phyloP scores from a whole-genome alignment of 441 rosid genomes.

The Sinapis alba region DNA sequence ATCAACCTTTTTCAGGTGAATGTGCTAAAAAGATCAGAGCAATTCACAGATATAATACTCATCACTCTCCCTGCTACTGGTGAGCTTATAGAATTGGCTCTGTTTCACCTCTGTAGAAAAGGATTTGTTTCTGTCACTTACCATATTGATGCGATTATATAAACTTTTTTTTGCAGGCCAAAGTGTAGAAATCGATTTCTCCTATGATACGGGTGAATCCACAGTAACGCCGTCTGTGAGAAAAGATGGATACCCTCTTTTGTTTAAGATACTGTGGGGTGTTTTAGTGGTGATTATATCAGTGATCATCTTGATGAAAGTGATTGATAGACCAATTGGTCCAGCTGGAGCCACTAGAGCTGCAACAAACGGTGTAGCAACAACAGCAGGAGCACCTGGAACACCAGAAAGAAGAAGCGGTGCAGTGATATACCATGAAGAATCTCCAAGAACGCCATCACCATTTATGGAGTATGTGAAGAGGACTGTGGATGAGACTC shows the following conservation, averaged over 20 bases:
- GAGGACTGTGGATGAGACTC: constrained; percentile 89
- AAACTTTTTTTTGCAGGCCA: constrained; percentile 54
- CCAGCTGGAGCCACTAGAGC: constrained; percentile 37
- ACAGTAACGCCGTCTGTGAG: constrained; percentile 18
- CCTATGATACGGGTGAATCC: constrained; percentile 45
- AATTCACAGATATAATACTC: constrained; percentile 61
- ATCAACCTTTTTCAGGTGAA: constrained; percentile 51
- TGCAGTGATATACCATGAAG: constrained; percentile 42
- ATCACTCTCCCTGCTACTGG: constrained; percentile 81
- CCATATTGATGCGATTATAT: constrained; percentile 2
- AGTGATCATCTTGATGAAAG: constrained; percentile 24
- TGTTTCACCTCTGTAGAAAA: neutral
- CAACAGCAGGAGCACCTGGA: constrained; percentile 43
- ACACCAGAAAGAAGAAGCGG: constrained; percentile 63
- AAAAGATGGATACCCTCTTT: constrained; percentile 11
- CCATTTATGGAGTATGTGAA: constrained; percentile 84
- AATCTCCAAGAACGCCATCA: constrained; percentile 86
- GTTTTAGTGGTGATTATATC: constrained; percentile 30
- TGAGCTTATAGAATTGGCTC: constrained; percentile 37
- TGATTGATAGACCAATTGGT: constrained; percentile 32
- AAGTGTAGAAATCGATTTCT: constrained; percentile 63
- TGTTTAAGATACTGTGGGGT: constrained; percentile 38
- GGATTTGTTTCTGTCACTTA: constrained; percentile 7
- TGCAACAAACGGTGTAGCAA: constrained; percentile 22
- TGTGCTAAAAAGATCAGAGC: constrained; percentile 45